Evolutionary conservation across 2,329 filamentous ascomycete genomes (phyloP), one percentile per base, ranked within the genome.

Genomic region (Aspergillus sojae): DNA sequence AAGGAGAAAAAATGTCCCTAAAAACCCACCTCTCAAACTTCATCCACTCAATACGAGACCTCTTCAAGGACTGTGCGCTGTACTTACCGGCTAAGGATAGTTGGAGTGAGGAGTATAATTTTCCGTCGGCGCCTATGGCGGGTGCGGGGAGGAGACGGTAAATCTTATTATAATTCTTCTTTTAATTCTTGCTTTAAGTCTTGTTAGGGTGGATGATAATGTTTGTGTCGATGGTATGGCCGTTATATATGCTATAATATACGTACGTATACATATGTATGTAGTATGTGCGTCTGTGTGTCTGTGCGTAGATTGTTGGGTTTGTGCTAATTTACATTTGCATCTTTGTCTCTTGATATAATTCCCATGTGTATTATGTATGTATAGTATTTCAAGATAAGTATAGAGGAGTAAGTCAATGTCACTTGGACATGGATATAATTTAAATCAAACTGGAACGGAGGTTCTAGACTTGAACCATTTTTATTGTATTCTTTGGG

Each of bases 61-160:
- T 46, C 21, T 60, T 60, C 32, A 30, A 48, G 21, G 58, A 60
- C 28, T 60, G 58, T 30, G 58, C 46, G 4, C n/a, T 54, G 5
- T 52, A 53, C 2, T 21, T 60, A n/a, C 58, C 58, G 1, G 58
- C 58, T n/a, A 60, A 60, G 45, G 48, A 54, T 19, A 60, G 58
- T 19, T 54, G 48, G 41, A 53, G 46, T 10, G 58, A 60, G 16
- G 46, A 60, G 48, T 60, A 60, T 28, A 60, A 60, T 43, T 60
- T 60, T 4, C 52, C 52, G 30, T n/a, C n/a, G 30, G 52, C 19
- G 19, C 52, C 52, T 12, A 14, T 54, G 30, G 52, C 52, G 30
- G 52, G 52, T 1, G 46, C 46, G 46, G 26, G 23, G 50, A n/a
- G 16, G 30, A n/a, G 26, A 5, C 14, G 30, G 26, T 19, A 3